These are phyloP conservation scores for Teratosphaeria destructans DNA, from an alignment of 2,329 filamentous ascomycete species.

Conservation along the genomic window DNA sequence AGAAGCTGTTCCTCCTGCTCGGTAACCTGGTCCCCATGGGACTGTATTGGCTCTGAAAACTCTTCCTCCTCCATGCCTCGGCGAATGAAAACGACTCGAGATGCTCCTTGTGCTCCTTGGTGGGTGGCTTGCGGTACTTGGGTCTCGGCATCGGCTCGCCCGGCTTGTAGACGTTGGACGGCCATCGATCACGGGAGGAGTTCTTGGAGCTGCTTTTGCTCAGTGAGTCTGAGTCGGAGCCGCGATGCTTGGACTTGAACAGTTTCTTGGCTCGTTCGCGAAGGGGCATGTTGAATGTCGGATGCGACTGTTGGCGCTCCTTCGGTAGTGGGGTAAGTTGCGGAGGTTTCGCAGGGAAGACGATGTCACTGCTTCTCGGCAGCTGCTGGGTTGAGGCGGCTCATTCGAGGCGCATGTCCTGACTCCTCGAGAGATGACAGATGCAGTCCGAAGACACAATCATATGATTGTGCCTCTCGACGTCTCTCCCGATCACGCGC, in stretches of 20 bases:
- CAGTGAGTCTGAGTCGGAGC: conserved; percentile 13
- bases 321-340: background rate
- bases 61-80: conserved; percentile 37
- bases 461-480: background rate
- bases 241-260: conserved; percentile 26
- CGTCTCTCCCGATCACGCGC: background rate
- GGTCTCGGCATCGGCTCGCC: conserved; percentile 42
- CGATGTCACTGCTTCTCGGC: background rate
- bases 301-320: conserved; percentile 6
- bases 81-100: conserved; percentile 39
- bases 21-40: conserved; percentile 40
- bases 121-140: conserved; percentile 40
- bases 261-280: conserved; percentile 37
- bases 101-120: conserved; percentile 40
- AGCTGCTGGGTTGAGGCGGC: background rate
- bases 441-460: background rate
- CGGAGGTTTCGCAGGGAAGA: background rate
- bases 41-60: conserved; percentile 35
- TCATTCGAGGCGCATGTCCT: background rate
- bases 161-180: conserved; percentile 39
- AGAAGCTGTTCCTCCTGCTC: conserved; percentile 26
- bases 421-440: background rate
- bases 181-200: conserved; percentile 25
- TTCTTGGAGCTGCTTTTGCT: conserved; percentile 14
- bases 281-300: conserved; percentile 33